Conservation (phyloP, 345 rosid genomes). For the Brassica napus region DNA sequence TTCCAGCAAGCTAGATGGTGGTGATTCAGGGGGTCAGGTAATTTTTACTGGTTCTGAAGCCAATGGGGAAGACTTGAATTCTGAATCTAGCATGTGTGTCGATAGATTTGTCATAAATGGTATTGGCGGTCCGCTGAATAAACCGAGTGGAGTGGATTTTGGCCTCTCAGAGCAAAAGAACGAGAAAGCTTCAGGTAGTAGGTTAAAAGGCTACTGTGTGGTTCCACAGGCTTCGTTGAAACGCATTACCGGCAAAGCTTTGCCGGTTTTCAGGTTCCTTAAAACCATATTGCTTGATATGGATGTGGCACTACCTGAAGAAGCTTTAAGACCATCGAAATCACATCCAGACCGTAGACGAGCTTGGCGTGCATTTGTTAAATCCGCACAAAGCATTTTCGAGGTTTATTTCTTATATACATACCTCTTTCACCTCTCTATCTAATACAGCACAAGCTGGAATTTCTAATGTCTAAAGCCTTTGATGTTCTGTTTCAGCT, state of each 20-base stretch:
- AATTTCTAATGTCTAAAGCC: not conserved
- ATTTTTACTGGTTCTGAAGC: constrained; percentile 34
- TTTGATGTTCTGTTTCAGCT: constrained; percentile 52
- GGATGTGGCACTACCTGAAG: constrained; percentile 84
- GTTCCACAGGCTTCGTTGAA: constrained; percentile 76
- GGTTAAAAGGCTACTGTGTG: constrained; percentile 52
- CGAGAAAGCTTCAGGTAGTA: constrained; percentile 38
- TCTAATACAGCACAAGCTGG: not conserved
- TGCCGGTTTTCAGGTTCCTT: constrained; percentile 52
- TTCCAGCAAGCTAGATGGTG: constrained; percentile 36
- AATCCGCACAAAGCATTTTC: constrained; percentile 74
- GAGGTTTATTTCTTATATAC: constrained; percentile 54
- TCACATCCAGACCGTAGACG: constrained; percentile 57
- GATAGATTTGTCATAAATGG: constrained; percentile 39
- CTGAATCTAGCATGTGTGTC: constrained; percentile 34
- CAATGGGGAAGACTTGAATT: constrained; percentile 35
- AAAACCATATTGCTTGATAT: constrained; percentile 88
- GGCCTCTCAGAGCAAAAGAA: constrained; percentile 50
- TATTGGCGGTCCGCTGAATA: constrained; percentile 21
- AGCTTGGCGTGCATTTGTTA: constrained; percentile 84
- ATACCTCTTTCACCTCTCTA: not conserved
- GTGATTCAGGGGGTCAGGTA: constrained; percentile 40
- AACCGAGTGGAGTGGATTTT: constrained; percentile 38
- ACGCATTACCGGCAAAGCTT: constrained; percentile 63
- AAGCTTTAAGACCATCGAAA: constrained; percentile 71